Evolutionary conservation across 2,329 filamentous ascomycete genomes (phyloP).

Genomic region (Madurella fahalii): DNA sequence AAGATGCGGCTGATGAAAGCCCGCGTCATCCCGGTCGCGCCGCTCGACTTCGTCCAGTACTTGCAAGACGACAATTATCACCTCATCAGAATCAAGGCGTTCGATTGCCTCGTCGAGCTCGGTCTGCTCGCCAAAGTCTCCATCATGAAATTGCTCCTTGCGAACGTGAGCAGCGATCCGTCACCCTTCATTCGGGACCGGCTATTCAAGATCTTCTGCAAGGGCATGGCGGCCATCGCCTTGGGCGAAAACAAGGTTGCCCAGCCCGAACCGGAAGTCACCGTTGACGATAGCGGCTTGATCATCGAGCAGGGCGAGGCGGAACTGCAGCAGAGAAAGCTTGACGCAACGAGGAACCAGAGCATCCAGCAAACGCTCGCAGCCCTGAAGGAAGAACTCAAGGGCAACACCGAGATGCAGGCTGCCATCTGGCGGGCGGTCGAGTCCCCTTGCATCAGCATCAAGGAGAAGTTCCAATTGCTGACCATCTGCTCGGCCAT

Average conservation of each 20-base stretch:
- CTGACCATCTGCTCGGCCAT: constrained; percentile 49
- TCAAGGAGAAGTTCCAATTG: constrained; percentile 47
- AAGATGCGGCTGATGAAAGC: constrained; percentile 62
- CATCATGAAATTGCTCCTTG: constrained; percentile 55
- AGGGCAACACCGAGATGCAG: constrained; percentile 42
- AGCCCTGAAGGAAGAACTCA: constrained; percentile 45
- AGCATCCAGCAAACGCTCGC: constrained; percentile 44
- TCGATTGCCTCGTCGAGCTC: constrained; percentile 61
- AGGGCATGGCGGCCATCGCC: constrained; percentile 59
- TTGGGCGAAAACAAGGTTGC: constrained; percentile 52
- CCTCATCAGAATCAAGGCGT: constrained; percentile 61
- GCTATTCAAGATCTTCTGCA: constrained; percentile 56
- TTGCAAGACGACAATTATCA: constrained; percentile 61
- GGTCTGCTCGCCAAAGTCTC: constrained; percentile 53
- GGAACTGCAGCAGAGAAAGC: constrained; percentile 42
- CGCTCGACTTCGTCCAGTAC: constrained; percentile 59
- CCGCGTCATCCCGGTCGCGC: constrained; percentile 51
- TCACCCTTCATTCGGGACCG: constrained; percentile 60
- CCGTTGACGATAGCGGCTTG: constrained; percentile 38
- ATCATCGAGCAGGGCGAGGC: constrained; percentile 45
- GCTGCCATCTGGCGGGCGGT: constrained; percentile 47
- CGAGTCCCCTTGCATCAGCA: constrained; percentile 43
- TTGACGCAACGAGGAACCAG: constrained; percentile 44
- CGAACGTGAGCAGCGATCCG: constrained; percentile 56
- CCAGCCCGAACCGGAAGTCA: constrained; percentile 23